Evolutionary conservation across 2,329 filamentous ascomycete genomes (phyloP).

Genomic region (Coniella vitis): DNA sequence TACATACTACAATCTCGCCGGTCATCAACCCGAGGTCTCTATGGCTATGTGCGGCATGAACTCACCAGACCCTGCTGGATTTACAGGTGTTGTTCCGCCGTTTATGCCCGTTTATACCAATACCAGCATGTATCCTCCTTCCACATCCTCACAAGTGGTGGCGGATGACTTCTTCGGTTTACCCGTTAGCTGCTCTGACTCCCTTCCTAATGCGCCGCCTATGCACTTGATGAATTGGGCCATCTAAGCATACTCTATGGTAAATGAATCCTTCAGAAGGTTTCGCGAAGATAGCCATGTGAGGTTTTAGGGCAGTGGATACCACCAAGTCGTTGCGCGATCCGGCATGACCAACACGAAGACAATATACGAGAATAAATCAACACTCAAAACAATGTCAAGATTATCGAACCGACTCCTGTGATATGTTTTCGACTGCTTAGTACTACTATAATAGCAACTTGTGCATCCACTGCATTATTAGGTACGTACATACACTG

Average conservation of each 20-base stretch:
- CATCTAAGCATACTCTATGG: background rate
- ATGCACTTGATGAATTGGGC: background rate
- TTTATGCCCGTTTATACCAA: background rate
- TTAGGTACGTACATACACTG: too few relatives aligned
- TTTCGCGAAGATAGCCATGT: background rate
- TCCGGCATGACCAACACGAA: too few relatives aligned
- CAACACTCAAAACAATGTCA: too few relatives aligned
- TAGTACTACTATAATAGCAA: too few relatives aligned
- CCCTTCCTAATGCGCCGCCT: background rate
- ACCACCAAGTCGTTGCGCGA: too few relatives aligned
- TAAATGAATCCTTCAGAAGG: background rate
- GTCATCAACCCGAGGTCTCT: background rate
- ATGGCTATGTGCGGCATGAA: background rate
- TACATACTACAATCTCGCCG: background rate
- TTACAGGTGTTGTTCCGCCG: background rate
- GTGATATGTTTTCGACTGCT: too few relatives aligned
- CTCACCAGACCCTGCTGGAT: background rate
- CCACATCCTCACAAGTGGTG: background rate
- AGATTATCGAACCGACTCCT: too few relatives aligned
- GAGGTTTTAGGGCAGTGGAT: too few relatives aligned
- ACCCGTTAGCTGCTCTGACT: background rate
- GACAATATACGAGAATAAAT: too few relatives aligned
- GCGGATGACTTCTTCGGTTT: background rate
- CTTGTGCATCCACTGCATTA: too few relatives aligned
- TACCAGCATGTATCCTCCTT: background rate